These are phyloP conservation scores for Hypsizygus marmoreus DNA, from an alignment of 768 basidiomycete species.

Conservation along the genomic window DNA sequence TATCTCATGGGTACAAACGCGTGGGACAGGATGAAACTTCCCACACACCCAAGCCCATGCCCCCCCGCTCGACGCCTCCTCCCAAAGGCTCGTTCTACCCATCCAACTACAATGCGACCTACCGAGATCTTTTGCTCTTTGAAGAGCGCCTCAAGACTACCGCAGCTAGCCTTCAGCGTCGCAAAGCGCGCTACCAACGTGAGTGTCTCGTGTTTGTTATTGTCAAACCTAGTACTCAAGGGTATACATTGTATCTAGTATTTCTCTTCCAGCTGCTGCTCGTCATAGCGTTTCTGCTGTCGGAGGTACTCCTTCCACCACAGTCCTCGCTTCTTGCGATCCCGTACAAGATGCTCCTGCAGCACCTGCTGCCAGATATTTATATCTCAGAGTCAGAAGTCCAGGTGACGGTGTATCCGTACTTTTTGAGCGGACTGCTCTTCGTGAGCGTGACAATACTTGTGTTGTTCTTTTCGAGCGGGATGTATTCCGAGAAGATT, in stretches of 20 bases:
- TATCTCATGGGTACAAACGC: neutral
- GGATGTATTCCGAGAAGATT: slow-evolving; percentile 96
- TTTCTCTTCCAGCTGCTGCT: slow-evolving; percentile 72
- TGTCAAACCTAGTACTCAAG: neutral
- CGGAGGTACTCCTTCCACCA: slow-evolving; percentile 69
- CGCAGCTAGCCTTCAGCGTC: slow-evolving; percentile 73
- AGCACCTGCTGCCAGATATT: slow-evolving; percentile 51
- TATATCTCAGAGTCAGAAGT: slow-evolving; percentile 42
- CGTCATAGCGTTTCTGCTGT: slow-evolving; percentile 69
- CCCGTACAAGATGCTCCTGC: slow-evolving; percentile 57
- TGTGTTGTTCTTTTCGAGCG: slow-evolving; percentile 92
- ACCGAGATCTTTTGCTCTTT: slow-evolving; percentile 86
- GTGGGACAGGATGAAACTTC: neutral
- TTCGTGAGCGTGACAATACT: slow-evolving; percentile 91
- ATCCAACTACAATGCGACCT: slow-evolving; percentile 75
- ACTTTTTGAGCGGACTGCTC: slow-evolving; percentile 75
- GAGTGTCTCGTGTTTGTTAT: slow-evolving; percentile 34
- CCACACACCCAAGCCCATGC: slow-evolving; percentile 4
- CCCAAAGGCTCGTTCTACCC: slow-evolving; percentile 46
- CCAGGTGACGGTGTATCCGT: slow-evolving; percentile 61
- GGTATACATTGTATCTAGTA: slow-evolving; percentile 44
- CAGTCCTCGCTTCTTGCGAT: slow-evolving; percentile 66
- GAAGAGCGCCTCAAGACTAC: slow-evolving; percentile 97
- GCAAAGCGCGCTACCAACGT: slow-evolving; percentile 86
- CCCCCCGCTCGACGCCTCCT: slow-evolving; percentile 37